Evolutionary conservation across 176 grass and related monocot species (phyloP).

Genomic region (Chrysopogon serrulatus): DNA sequence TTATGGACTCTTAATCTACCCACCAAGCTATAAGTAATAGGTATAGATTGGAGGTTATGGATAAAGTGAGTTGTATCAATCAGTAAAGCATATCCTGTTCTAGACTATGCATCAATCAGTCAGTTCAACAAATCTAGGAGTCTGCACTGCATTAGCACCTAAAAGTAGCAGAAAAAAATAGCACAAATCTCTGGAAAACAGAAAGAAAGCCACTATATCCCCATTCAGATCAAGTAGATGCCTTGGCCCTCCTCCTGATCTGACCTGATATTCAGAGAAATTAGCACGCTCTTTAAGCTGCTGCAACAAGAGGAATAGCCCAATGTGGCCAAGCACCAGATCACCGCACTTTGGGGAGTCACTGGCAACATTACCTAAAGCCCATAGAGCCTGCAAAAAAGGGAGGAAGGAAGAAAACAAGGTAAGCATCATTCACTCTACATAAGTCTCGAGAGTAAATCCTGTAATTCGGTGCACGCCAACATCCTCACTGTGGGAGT

Average conservation of each 20-base stretch:
- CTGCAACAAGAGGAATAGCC: slow-evolving; percentile 58
- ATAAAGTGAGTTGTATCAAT: neutral
- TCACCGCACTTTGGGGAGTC: slow-evolving; percentile 87
- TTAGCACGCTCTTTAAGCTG: slow-evolving; percentile 88
- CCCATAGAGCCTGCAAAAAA: slow-evolving; percentile 78
- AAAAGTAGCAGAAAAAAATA: too few relatives aligned
- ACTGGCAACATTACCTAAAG: slow-evolving; percentile 89
- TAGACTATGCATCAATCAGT: too few relatives aligned
- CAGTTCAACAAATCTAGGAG: too few relatives aligned
- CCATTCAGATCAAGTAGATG: too few relatives aligned
- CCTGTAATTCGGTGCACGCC: slow-evolving; percentile 12
- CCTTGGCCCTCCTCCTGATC: too few relatives aligned
- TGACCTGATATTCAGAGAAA: too few relatives aligned
- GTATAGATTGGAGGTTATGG: neutral
- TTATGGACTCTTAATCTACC: too few relatives aligned
- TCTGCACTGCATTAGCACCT: too few relatives aligned
- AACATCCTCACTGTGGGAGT: slow-evolving; percentile 91
- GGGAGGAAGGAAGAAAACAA: neutral
- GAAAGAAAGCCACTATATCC: too few relatives aligned
- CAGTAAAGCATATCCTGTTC: neutral
- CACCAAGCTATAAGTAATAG: neutral
- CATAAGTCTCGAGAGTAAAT: neutral
- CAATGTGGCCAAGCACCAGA: slow-evolving; percentile 61
- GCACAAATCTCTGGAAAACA: too few relatives aligned
- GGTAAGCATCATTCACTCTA: neutral